phyloP scores from a whole-genome alignment of 805 yeast species.

The Candida rishiriensis region DNA sequence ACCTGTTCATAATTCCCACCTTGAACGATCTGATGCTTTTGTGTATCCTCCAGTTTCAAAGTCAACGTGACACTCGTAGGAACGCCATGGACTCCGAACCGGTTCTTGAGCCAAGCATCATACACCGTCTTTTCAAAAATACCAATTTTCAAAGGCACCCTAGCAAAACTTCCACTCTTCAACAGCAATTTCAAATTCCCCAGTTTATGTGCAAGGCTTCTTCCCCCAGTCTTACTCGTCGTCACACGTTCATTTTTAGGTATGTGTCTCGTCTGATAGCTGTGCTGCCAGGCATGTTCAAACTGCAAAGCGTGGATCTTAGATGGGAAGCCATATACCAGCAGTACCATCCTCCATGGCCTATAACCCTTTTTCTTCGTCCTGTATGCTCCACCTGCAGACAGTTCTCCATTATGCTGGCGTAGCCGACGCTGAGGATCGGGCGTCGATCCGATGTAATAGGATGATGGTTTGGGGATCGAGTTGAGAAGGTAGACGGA shows the following conservation, averaged over 20 bases:
- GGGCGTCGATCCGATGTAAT: slow-evolving; percentile 81
- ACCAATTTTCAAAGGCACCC: slow-evolving; percentile 42
- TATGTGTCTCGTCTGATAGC: slow-evolving; percentile 61
- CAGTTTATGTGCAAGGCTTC: slow-evolving; percentile 41
- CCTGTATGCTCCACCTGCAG: slow-evolving; percentile 62
- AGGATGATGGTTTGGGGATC: slow-evolving; percentile 48
- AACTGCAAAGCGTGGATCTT: slow-evolving; percentile 69
- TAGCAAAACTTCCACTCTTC: slow-evolving; percentile 37
- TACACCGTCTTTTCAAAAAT: slow-evolving; percentile 36
- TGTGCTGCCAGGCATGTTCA: slow-evolving; percentile 84
- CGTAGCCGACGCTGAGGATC: slow-evolving; percentile 61
- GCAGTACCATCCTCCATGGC: slow-evolving; percentile 69
- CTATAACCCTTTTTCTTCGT: slow-evolving; percentile 54
- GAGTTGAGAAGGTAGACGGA: slow-evolving; percentile 71
- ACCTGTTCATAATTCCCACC: background rate
- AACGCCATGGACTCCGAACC: slow-evolving; percentile 20
- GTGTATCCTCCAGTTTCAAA: slow-evolving; percentile 5
- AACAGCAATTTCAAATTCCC: slow-evolving; percentile 45
- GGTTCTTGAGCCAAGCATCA: slow-evolving; percentile 34
- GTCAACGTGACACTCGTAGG: slow-evolving; percentile 20
- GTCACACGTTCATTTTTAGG: slow-evolving; percentile 34
- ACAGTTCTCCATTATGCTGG: slow-evolving; percentile 73
- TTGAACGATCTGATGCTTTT: background rate
- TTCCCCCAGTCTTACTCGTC: slow-evolving; percentile 33
- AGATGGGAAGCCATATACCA: slow-evolving; percentile 70